These are phyloP conservation scores for Eutrema salsugineum DNA, from an alignment of 441 rosid species.

Conservation along the genomic window DNA sequence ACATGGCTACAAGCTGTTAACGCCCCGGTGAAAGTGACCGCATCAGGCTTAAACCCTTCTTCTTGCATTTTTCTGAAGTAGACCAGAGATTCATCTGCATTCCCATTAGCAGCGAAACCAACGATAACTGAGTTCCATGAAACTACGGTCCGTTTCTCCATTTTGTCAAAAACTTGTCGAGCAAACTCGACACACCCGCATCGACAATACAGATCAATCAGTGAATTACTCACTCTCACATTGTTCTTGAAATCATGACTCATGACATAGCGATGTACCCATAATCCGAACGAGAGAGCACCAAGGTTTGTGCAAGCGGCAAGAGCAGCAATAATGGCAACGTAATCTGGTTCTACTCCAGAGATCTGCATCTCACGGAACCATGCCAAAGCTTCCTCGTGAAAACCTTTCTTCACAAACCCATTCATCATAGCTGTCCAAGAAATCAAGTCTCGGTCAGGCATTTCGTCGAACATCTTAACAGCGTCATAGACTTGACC, in stretches of 20 bases:
- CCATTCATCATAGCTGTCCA: constrained; percentile 87
- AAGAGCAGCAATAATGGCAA: constrained; percentile 53
- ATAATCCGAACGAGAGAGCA: constrained; percentile 54
- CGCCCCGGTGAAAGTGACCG: constrained; percentile 74
- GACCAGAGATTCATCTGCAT: constrained; percentile 55
- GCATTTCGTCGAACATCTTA: constrained; percentile 64
- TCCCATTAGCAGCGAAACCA: constrained; percentile 68
- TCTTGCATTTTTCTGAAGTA: constrained; percentile 60
- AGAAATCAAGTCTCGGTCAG: constrained; percentile 48
- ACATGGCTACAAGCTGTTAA: constrained; percentile 81
- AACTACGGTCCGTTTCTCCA: constrained; percentile 56
- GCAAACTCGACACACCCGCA: constrained; percentile 69
- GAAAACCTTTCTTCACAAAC: constrained; percentile 55
- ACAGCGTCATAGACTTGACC: constrained; percentile 42
- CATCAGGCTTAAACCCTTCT: constrained; percentile 62
- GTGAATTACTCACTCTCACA: constrained; percentile 53
- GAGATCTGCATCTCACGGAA: constrained; percentile 67
- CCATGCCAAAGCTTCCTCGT: constrained; percentile 52
- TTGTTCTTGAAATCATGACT: constrained; percentile 48
- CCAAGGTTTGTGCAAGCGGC: constrained; percentile 65
- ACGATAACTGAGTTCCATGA: constrained; percentile 80
- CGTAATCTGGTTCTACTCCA: constrained; percentile 59
- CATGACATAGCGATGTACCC: constrained; percentile 56
- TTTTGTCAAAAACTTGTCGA: constrained; percentile 50
- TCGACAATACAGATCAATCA: constrained; percentile 72